Evolutionary conservation across 164 flowering plant genomes (phyloP).

Genomic region (Stephania yunnanensis): DNA sequence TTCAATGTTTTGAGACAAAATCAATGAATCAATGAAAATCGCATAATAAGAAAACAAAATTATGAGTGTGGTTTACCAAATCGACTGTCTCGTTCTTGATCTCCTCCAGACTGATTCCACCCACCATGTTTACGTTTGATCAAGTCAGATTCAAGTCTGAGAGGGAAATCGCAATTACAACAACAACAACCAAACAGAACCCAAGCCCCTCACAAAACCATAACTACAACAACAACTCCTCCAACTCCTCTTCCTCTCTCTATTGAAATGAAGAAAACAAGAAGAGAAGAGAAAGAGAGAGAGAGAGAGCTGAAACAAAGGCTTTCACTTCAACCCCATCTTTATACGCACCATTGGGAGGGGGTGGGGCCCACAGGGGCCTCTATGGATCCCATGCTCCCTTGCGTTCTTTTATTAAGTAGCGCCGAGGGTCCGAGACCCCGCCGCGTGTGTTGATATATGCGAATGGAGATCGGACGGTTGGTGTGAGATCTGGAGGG

Average conservation of each 20-base stretch:
- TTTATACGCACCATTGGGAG: slow-evolving; percentile 1
- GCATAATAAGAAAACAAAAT: too few species aligned
- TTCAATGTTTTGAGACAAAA: too few species aligned
- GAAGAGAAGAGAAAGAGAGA: background rate
- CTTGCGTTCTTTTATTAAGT: background rate
- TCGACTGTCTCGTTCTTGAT: slow-evolving; percentile 67
- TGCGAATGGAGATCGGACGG: too few species aligned
- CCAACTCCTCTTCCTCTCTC: background rate
- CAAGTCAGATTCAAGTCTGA: background rate
- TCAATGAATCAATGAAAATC: too few species aligned
- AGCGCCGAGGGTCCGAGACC: too few species aligned
- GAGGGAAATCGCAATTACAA: background rate
- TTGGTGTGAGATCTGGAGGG: too few species aligned
- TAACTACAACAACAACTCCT: background rate
- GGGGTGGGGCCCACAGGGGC: background rate
- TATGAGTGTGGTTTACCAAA: slow-evolving; percentile 34
- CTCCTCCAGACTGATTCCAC: slow-evolving; percentile 48
- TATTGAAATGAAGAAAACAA: background rate
- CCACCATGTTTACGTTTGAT: slow-evolving; percentile 22
- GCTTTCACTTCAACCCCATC: background rate
- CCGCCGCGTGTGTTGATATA: too few species aligned
- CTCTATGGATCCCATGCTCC: background rate
- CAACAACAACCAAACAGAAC: background rate
- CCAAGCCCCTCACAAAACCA: background rate
- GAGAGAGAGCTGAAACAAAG: background rate